Base-by-base conservation (phyloP, 495 filamentous ascomycete species). In the Choiromyces venosus region DNA sequence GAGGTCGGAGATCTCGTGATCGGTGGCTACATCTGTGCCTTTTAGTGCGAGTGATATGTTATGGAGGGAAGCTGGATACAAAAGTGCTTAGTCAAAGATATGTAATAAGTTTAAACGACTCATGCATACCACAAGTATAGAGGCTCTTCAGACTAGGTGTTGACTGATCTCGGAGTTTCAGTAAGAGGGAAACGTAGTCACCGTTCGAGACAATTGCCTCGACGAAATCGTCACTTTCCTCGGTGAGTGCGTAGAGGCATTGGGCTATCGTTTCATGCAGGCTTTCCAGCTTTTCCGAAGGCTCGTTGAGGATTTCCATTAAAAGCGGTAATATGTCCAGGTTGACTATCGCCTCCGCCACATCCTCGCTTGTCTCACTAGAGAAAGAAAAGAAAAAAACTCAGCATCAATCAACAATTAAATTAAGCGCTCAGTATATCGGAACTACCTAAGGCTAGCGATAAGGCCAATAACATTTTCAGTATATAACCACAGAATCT, bases 221-320 rank as follows among this genome's bases (percentile, higher is more conserved):
- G 9, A 65, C 71, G 46, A 80, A 56, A 14, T 61, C 25, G 67
- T 73, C 76, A 38, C 75, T 80, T 39, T 89, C 88, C 71, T 88
- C 87, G 5, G 87, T 86, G 36, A 90, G 77, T 25, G 83, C 82
- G 40, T 83, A 84, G 61, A 90, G 82, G 70, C 87, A 88, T 37
- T 84, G 80, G 36, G 75, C 74, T 64, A 79, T 75, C 35, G 75
- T 61, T 72, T 86, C 83, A 61, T 84, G 82, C 29, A 85, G 78
- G 37, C 83, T 79, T 2, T 81, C 78, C 6, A 83, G 79, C 25
- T 83, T 81, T 12, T 80, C 80, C 19, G 71, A 71, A 25, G 80
- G 73, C 9, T 78, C 74, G 2, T 82, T 71, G 16, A 86, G 75
- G 9, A 90, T 78, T 29, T 82, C 82, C 76, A 89, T 86, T 38